Evolutionary conservation across 257 asterid genomes (phyloP).

Genomic region (Solanum tarijense): DNA sequence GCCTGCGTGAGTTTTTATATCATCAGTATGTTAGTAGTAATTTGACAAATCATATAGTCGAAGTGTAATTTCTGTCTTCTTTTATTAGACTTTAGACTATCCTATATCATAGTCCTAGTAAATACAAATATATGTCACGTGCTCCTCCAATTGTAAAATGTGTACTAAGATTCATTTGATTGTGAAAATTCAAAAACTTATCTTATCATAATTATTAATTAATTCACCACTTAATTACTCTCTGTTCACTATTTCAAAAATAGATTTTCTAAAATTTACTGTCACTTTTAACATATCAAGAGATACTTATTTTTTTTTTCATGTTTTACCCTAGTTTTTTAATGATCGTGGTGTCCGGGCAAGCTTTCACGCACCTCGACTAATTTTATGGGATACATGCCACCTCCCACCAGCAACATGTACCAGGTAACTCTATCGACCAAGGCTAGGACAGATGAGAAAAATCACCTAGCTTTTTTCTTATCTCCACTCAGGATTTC

Average conservation of each 20-base stretch:
- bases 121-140: neutral
- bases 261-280: too few species aligned
- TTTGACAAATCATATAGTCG: neutral
- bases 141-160: neutral
- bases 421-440: accelerated
- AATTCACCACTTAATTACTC: too few species aligned
- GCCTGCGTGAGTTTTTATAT: neutral
- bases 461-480: accelerated
- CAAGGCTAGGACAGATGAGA: accelerated
- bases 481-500: neutral
- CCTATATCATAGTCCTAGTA: neutral
- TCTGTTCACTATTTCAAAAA: too few species aligned
- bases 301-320: neutral
- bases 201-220: too few species aligned
- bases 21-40: neutral
- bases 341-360: accelerated
- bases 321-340: too few species aligned
- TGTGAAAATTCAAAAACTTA: neutral
- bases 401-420: neutral
- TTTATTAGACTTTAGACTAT: neutral
- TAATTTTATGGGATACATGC: accelerated
- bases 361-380: neutral
- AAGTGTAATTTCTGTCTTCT: neutral
- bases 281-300: too few species aligned
- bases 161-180: neutral